phyloP scores from a whole-genome alignment of 1,284 basidiomycete species.

The Mycena citricolor region DNA sequence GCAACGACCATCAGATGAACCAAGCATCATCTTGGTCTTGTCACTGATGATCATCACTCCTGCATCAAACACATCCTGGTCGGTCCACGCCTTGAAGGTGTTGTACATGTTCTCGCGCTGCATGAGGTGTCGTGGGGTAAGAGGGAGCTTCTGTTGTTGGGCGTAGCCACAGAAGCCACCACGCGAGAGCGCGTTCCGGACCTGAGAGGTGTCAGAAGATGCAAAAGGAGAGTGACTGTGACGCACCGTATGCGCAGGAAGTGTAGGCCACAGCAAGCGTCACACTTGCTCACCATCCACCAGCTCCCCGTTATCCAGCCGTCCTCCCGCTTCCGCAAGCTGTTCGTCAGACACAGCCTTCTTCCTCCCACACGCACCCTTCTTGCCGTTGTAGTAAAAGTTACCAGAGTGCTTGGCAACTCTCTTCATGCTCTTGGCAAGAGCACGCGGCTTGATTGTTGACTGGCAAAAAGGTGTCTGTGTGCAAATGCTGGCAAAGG shows the following conservation, averaged over 20 bases:
- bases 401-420: not conserved
- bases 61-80: not conserved
- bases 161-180: not conserved
- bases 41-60: not conserved
- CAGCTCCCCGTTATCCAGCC: not conserved
- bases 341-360: not conserved
- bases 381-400: conserved; percentile 2
- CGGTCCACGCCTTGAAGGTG: not conserved
- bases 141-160: conserved; percentile 3
- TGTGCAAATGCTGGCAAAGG: no score
- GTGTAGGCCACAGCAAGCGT: not conserved
- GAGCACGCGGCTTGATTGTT: no score
- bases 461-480: no score
- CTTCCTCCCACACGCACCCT: not conserved
- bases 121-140: not conserved
- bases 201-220: not conserved
- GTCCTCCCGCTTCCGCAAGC: not conserved
- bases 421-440: no score
- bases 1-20: no score
- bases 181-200: not conserved
- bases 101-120: not conserved
- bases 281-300: not conserved
- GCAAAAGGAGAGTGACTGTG: not conserved
- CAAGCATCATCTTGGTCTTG: conserved; percentile 4
- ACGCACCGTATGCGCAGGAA: not conserved